A percentile compares a stretch with the other conserved stretches of the same genome.
phyloP scores from a whole-genome alignment of 202 grass and related monocot genomes.

The Schoenoplectus tabernaemontani region DNA sequence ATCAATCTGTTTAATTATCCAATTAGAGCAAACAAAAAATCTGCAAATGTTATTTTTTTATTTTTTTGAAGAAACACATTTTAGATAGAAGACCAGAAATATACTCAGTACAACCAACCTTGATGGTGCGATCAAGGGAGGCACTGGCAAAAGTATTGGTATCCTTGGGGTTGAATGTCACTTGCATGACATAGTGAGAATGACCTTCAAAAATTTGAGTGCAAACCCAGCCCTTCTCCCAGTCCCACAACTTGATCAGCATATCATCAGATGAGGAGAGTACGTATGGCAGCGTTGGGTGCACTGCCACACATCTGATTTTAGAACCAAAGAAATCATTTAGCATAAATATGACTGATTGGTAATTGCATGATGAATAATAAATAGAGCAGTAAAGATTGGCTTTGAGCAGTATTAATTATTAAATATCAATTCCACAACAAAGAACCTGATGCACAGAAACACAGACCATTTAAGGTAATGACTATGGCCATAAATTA shows the following conservation, averaged over 20 bases:
- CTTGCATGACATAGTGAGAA: slow-evolving; percentile 91
- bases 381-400: neutral
- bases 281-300: slow-evolving; percentile 77
- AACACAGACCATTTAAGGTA: slow-evolving; percentile 8
- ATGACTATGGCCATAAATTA: too few species aligned
- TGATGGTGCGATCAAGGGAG: slow-evolving; percentile 78
- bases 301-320: slow-evolving; percentile 70
- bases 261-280: slow-evolving; percentile 87
- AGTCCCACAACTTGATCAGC: slow-evolving; percentile 89
- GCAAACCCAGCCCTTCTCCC: slow-evolving; percentile 83
- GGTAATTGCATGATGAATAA: neutral
- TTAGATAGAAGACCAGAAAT: too few species aligned
- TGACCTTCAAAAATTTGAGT: slow-evolving; percentile 90
- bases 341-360: neutral
- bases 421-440: neutral
- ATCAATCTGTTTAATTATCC: too few species aligned
- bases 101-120: slow-evolving; percentile 29
- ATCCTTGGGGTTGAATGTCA: slow-evolving; percentile 86
- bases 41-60: too few species aligned
- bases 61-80: too few species aligned
- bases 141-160: slow-evolving; percentile 81
- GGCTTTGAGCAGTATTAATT: neutral
- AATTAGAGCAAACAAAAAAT: too few species aligned
- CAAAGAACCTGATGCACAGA: neutral
- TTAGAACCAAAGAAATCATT: slow-evolving; percentile 2